Evolutionary conservation across 2,329 filamentous ascomycete species (phyloP), one percentile per base, ranked within the genome.

Genomic region (Scedosporium aurantiacum): DNA sequence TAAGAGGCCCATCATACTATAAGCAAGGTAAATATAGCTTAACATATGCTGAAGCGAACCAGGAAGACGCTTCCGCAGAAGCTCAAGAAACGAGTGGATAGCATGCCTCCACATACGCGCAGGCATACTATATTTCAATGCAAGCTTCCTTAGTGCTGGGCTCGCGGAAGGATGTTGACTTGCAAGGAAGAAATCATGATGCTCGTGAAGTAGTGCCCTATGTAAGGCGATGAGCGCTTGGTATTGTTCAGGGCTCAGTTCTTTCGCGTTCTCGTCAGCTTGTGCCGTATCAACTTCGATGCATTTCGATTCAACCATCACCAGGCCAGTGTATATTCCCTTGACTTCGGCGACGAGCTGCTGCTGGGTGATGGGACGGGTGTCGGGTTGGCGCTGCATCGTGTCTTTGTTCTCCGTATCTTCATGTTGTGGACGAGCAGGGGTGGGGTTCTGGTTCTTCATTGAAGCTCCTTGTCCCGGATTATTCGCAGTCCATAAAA

Each of bases 41-140:
- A 96, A 76, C 91, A 97, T 97, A 61, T 95, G 89, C 58, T 97
- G 92, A 0, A 91, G 74, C 1, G 89, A 91, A 0, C 79, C 80
- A 0, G 92, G 93, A 0, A 96, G 75, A 2, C 86, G 82, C 65
- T 90, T 85, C 0, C 90, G 79, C 0, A 96, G 72, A 0, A 95
- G 71, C 65, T 96, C 90, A 0, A 96, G 78, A 62, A 94, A 94
- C 0, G 85, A 86, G 69, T 95, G 91, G 3, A 97, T 97, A 0
- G 90, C 93, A 67, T 96, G 90, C 0, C 90, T 81, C 94, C 94
- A 97, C 89, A 97, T 94, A 0, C 93, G 79, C 0, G 90, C 91
- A 0, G 93, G 92, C 90, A 97, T 97, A 0, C 86, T 85, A 66
- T 96, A 96, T 64, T 94, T 94, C 0, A 82, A 81, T 0, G 91